Conservation (phyloP, 1,284 basidiomycete genomes). For the Cerioporus squamosus region DNA sequence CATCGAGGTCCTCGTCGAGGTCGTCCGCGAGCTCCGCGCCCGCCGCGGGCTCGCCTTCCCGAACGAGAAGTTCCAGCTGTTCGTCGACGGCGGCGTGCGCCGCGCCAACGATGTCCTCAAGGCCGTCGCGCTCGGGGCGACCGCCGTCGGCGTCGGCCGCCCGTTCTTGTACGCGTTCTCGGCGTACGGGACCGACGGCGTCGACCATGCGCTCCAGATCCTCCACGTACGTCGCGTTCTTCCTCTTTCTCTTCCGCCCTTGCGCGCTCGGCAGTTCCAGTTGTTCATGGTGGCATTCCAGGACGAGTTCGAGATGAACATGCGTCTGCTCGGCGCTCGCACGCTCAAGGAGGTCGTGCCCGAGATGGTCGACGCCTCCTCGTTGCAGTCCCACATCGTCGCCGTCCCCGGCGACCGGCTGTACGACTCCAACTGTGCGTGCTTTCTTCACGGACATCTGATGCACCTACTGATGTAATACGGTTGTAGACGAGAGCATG, state of each 20-base stretch:
- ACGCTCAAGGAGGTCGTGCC: conserved; percentile 80
- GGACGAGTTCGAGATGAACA: conserved; percentile 96
- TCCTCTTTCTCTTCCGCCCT: too few relatives aligned
- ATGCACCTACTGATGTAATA: not conserved
- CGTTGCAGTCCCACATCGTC: conserved; percentile 65
- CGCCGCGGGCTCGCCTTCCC: conserved; percentile 65
- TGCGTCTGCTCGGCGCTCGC: conserved; percentile 86
- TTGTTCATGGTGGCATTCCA: conserved; percentile 36
- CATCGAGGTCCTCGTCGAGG: conserved; percentile 88
- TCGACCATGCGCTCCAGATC: conserved; percentile 79
- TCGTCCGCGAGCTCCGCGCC: conserved; percentile 76
- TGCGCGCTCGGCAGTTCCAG: too few relatives aligned
- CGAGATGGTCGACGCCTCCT: conserved; percentile 87
- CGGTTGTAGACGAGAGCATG: conserved; percentile 45
- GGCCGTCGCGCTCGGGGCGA: conserved; percentile 90
- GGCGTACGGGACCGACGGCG: conserved; percentile 84
- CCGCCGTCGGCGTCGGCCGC: conserved; percentile 83
- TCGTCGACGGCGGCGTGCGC: conserved; percentile 92
- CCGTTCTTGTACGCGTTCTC: conserved; percentile 92
- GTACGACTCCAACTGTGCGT: conserved; percentile 80
- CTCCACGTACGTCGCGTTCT: conserved; percentile 58
- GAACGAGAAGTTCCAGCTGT: conserved; percentile 80
- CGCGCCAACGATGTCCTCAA: conserved; percentile 91
- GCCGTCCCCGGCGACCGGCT: conserved; percentile 73
- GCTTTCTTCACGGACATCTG: conserved; percentile 15